Percentiles rank a stretch among this genome's conserved stretches.
Evolutionary conservation across 2,329 filamentous ascomycete genomes (phyloP).

Genomic region (Atkinsonella hypoxylon): DNA sequence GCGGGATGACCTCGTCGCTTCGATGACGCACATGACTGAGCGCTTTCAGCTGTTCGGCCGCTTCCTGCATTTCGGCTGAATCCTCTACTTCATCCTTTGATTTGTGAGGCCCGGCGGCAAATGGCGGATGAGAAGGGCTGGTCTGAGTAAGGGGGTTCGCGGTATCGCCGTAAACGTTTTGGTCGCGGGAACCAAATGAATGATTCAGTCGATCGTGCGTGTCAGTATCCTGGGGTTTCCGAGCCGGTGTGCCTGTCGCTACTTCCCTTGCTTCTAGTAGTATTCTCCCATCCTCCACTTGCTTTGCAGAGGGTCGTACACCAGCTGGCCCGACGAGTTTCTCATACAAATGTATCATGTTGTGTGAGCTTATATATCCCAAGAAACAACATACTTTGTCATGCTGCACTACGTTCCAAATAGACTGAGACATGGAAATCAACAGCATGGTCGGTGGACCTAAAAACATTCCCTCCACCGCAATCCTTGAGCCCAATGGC

Average conservation of each 20-base stretch:
- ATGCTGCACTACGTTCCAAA: conserved; percentile 53
- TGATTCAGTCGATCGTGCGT: conserved; percentile 15
- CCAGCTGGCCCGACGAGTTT: conserved; percentile 38
- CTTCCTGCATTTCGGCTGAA: conserved; percentile 58
- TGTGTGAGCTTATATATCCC: conserved; percentile 54
- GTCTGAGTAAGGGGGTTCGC: conserved; percentile 15
- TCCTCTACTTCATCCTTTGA: conserved; percentile 36
- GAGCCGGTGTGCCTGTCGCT: conserved; percentile 23
- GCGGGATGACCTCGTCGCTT: conserved; percentile 30
- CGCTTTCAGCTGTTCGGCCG: conserved; percentile 54
- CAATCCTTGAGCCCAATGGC: conserved; percentile 42
- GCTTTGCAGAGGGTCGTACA: conserved; percentile 34
- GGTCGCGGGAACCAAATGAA: conserved; percentile 14
- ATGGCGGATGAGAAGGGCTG: conserved; percentile 15
- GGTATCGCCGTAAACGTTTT: conserved; percentile 12
- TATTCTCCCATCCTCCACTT: conserved; percentile 45
- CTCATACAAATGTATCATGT: conserved; percentile 54
- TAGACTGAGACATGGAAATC: conserved; percentile 51
- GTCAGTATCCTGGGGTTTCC: conserved; percentile 17
- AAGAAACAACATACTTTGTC: conserved; percentile 56
- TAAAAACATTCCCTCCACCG: conserved; percentile 56
- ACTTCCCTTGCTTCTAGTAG: conserved; percentile 41
- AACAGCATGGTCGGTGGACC: conserved; percentile 54
- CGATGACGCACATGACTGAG: conserved; percentile 49
- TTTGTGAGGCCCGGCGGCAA: conserved; percentile 14